Conservation (phyloP, 371 early-diverging fungal species). For the Rhizopus arrhizus region DNA sequence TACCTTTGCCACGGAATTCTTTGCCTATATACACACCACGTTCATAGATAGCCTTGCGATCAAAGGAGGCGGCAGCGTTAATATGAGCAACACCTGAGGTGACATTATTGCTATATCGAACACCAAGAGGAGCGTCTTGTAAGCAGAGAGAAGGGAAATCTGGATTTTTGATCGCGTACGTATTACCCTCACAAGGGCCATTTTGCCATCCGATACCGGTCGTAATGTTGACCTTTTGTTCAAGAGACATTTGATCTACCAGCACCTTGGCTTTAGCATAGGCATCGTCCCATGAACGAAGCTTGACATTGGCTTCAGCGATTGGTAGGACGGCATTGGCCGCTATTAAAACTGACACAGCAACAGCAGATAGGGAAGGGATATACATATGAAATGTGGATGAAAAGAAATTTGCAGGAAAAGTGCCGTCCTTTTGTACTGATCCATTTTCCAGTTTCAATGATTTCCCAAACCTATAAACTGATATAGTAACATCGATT, state of each 20-base stretch:
- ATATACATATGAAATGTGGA: conserved; percentile 10
- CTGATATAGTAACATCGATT: no score
- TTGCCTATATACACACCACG: conserved; percentile 54
- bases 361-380: conserved; percentile 18
- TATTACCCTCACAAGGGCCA: conserved; percentile 54
- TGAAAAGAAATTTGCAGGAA: no score
- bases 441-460: no score
- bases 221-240: conserved; percentile 43
- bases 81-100: conserved; percentile 54
- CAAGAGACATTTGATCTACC: conserved; percentile 35
- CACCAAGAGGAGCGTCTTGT: conserved; percentile 57
- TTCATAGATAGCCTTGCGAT: conserved; percentile 43
- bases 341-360: conserved; percentile 7
- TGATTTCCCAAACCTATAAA: no score
- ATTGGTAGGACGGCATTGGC: neutral
- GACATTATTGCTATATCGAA: conserved; percentile 38
- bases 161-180: conserved; percentile 32
- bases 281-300: conserved; percentile 41
- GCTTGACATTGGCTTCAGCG: conserved; percentile 6
- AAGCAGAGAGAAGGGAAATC: conserved; percentile 60
- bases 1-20: conserved; percentile 56
- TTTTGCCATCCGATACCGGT: conserved; percentile 54
- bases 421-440: no score
- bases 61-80: conserved; percentile 58
- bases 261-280: conserved; percentile 35